Percentiles rank a stretch among this genome's conserved stretches.
Evolutionary conservation across 441 rosid genomes (phyloP).

Genomic region (Adansonia grandidieri): DNA sequence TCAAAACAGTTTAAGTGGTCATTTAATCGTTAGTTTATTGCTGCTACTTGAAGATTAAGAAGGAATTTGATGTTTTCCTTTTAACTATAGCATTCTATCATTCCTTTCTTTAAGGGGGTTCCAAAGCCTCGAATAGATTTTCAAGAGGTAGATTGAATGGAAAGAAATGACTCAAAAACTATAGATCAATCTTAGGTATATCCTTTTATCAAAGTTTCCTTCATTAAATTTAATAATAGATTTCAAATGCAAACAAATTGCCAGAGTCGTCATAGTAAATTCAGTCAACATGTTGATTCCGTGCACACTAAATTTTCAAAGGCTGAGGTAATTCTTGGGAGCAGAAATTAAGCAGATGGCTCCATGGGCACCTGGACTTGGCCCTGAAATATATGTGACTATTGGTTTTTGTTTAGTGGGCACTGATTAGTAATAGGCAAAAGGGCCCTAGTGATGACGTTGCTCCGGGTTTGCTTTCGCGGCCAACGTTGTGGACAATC

Average conservation of each 20-base stretch:
- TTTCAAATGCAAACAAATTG: neutral
- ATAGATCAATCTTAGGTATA: neutral
- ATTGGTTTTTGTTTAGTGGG: neutral
- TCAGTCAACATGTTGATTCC: neutral
- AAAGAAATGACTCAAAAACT: conserved; percentile 8
- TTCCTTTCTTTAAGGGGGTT: conserved; percentile 37
- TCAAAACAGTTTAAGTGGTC: neutral
- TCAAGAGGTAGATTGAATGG: conserved; percentile 1
- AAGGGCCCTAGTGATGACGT: neutral
- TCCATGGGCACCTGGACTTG: neutral
- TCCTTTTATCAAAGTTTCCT: conserved; percentile 3
- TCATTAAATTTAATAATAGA: neutral
- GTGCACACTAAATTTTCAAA: neutral
- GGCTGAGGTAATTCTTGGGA: neutral
- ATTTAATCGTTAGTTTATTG: conserved; percentile 4
- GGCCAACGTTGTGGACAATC: neutral
- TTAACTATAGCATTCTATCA: conserved; percentile 27
- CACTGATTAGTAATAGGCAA: neutral
- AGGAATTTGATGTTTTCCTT: conserved; percentile 40
- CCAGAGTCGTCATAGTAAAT: neutral
- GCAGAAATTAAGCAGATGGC: neutral
- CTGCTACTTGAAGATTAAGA: conserved; percentile 4
- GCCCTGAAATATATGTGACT: neutral
- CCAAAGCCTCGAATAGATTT: conserved; percentile 8
- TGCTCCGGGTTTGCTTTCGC: neutral